phyloP scores from a whole-genome alignment of 2,329 filamentous ascomycete genomes.

The Neurospora sp. region DNA sequence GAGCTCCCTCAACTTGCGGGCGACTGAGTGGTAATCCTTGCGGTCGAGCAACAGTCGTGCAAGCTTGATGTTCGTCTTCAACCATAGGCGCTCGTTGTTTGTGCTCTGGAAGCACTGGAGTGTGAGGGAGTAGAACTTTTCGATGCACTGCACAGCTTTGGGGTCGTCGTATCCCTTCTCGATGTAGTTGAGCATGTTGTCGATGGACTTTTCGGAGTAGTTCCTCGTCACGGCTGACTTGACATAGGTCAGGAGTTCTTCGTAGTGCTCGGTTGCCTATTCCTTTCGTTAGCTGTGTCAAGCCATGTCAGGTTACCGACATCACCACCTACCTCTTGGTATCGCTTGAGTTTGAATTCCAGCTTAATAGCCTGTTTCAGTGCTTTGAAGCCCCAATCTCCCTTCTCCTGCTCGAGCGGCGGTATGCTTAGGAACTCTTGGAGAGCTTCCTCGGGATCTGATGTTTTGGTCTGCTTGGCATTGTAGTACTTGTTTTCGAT shows the following conservation, averaged over 20 bases:
- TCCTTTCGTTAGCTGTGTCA: constrained; percentile 5
- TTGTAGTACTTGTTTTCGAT: constrained; percentile 99
- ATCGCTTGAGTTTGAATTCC: constrained; percentile 85
- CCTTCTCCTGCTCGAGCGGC: constrained; percentile 77
- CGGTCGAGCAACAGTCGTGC: constrained; percentile 84
- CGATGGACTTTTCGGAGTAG: constrained; percentile 98
- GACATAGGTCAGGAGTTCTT: constrained; percentile 91
- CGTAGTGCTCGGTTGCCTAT: constrained; percentile 85
- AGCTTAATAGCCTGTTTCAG: constrained; percentile 97
- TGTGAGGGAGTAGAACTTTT: constrained; percentile 89
- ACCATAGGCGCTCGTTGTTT: constrained; percentile 93
- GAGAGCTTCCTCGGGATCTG: constrained; percentile 80
- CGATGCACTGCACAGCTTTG: constrained; percentile 72
- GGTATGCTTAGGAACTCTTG: constrained; percentile 88
- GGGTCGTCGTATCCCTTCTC: constrained; percentile 75
- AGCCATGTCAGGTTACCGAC: neutral
- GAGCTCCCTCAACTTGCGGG: constrained; percentile 76
- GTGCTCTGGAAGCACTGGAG: constrained; percentile 92
- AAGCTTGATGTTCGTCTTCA: constrained; percentile 97
- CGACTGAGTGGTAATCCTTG: constrained; percentile 73
- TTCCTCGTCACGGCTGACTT: constrained; percentile 95
- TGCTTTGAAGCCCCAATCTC: constrained; percentile 98
- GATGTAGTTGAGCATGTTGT: constrained; percentile 97
- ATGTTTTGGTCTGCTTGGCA: constrained; percentile 88
- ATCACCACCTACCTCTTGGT: constrained; percentile 56